Conservation (phyloP, 495 filamentous ascomycete genomes). For the Letharia lupina region DNA sequence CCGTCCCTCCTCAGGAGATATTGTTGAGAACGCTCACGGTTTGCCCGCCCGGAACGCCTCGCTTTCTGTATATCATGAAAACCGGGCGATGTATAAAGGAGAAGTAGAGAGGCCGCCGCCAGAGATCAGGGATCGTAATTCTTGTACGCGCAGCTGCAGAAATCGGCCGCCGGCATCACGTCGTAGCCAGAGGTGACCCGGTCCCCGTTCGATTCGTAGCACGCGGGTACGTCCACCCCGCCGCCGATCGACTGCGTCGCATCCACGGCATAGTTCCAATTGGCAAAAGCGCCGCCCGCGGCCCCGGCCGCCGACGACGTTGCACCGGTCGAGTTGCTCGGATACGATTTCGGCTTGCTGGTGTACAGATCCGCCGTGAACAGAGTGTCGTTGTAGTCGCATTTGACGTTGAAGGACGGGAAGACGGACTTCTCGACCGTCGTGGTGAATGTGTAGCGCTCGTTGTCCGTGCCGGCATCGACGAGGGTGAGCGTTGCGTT, state of each 20-base stretch:
- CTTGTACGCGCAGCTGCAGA: slow-evolving; percentile 26
- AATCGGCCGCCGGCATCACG: slow-evolving; percentile 10
- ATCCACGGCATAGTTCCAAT: slow-evolving; percentile 44
- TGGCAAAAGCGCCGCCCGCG: slow-evolving; percentile 13
- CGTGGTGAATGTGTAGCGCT: slow-evolving; percentile 45
- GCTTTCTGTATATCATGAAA: background rate
- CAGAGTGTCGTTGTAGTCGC: slow-evolving; percentile 43
- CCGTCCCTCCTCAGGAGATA: background rate
- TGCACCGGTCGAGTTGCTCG: slow-evolving; percentile 16
- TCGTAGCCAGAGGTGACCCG: slow-evolving; percentile 18
- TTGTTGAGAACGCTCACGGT: background rate
- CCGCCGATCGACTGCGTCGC: slow-evolving; percentile 36
- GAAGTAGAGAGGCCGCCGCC: background rate
- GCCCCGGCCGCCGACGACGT: slow-evolving; percentile 16
- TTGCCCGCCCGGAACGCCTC: background rate
- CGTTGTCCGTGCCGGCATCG: slow-evolving; percentile 29
- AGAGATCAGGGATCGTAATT: slow-evolving; percentile 18
- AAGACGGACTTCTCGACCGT: slow-evolving; percentile 37
- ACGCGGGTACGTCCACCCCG: slow-evolving; percentile 38
- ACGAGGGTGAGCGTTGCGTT: slow-evolving; percentile 33
- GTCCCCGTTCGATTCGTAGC: slow-evolving; percentile 21
- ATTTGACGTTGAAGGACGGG: slow-evolving; percentile 34
- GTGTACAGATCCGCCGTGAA: slow-evolving; percentile 48
- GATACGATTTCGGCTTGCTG: slow-evolving; percentile 36
- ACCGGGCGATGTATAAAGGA: background rate